Conservation (phyloP, 2,329 filamentous ascomycete genomes). For the Capronia epimyces region DNA sequence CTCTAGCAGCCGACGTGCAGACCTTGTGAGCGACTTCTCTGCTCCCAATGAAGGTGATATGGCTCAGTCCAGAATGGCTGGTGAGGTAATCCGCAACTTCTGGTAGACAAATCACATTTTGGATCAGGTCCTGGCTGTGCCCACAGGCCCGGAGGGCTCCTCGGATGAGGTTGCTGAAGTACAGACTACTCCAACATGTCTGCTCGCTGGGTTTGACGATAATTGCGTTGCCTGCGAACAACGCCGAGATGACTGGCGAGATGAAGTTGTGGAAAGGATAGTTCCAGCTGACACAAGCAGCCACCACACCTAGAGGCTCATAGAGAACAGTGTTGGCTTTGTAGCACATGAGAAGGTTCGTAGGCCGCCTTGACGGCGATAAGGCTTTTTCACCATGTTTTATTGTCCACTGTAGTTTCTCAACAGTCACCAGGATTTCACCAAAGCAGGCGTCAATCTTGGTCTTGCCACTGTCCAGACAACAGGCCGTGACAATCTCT, state of each 20-base stretch:
- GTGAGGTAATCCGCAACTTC: conserved; percentile 74
- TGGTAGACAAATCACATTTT: conserved; percentile 84
- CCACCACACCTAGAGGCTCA: conserved; percentile 87
- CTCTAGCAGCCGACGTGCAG: conserved; percentile 75
- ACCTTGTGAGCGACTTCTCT: conserved; percentile 81
- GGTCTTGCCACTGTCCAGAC: conserved; percentile 92
- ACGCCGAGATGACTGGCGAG: conserved; percentile 79
- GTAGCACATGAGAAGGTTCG: conserved; percentile 90
- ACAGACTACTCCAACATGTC: conserved; percentile 84
- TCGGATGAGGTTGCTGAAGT: conserved; percentile 73
- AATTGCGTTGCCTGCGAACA: conserved; percentile 88
- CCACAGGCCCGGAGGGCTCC: conserved; percentile 77
- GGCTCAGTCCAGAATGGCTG: conserved; percentile 73
- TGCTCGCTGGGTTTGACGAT: conserved; percentile 93
- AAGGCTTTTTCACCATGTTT: conserved; percentile 81
- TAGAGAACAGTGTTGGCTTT: conserved; percentile 88
- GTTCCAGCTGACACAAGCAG: conserved; percentile 94
- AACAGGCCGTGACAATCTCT: conserved; percentile 76
- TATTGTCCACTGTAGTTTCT: conserved; percentile 94
- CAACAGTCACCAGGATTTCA: conserved; percentile 86
- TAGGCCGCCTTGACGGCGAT: conserved; percentile 65
- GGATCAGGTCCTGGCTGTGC: conserved; percentile 73
- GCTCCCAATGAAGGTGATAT: conserved; percentile 95
- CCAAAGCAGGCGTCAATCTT: conserved; percentile 90
- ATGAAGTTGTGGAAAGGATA: conserved; percentile 95